Evolutionary conservation across 2,329 filamentous ascomycete species (phyloP).

Genomic region (Endocalyx cinctus): DNA sequence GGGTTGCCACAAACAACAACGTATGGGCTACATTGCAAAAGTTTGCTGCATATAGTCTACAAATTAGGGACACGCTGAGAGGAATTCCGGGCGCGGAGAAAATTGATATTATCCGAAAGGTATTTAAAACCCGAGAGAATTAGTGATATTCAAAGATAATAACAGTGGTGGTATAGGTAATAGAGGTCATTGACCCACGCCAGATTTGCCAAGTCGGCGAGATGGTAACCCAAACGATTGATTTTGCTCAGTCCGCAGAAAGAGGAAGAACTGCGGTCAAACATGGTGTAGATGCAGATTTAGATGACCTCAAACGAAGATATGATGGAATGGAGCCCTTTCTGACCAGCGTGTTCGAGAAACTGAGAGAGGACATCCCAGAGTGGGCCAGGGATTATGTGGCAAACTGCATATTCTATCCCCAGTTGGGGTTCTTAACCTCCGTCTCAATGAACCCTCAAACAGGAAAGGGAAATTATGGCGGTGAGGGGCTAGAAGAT

Average conservation of each 20-base stretch:
- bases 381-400: slow-evolving; percentile 49
- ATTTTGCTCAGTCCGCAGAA: slow-evolving; percentile 72
- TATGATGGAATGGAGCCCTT: slow-evolving; percentile 76
- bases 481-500: slow-evolving; percentile 53
- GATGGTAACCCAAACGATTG: slow-evolving; percentile 68
- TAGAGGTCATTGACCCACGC: slow-evolving; percentile 55
- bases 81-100: slow-evolving; percentile 50
- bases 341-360: slow-evolving; percentile 61
- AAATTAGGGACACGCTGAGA: slow-evolving; percentile 60
- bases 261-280: slow-evolving; percentile 70
- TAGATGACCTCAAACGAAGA: slow-evolving; percentile 72
- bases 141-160: too few species aligned
- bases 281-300: slow-evolving; percentile 63
- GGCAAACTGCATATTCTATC: slow-evolving; percentile 81
- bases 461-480: slow-evolving; percentile 57
- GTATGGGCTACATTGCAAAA: slow-evolving; percentile 68
- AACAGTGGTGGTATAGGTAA: too few species aligned
- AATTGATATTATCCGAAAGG: slow-evolving; percentile 51
- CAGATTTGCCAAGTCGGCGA: slow-evolving; percentile 57
- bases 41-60: slow-evolving; percentile 69
- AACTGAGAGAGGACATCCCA: slow-evolving; percentile 61
- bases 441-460: slow-evolving; percentile 60
- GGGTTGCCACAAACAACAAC: slow-evolving; percentile 54
- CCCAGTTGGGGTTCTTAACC: slow-evolving; percentile 86
- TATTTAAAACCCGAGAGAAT: slow-evolving; percentile 28